These are phyloP conservation scores for Prunus padus DNA, from an alignment of 306 rosid species.

Conservation along the genomic window DNA sequence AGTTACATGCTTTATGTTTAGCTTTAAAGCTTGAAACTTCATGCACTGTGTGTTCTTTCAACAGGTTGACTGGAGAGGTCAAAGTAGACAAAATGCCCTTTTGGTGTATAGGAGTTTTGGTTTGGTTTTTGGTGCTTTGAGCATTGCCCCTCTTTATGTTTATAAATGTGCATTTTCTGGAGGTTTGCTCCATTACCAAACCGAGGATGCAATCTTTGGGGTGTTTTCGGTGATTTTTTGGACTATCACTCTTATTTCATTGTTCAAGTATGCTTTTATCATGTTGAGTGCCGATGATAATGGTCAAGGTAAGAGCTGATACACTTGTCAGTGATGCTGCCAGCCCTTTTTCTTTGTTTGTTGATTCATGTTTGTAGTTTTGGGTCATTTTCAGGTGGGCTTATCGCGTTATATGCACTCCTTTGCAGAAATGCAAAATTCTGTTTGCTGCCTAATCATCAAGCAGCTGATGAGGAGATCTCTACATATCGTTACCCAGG, in stretches of 20 bases:
- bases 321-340: conserved; percentile 11
- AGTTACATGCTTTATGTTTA: neutral
- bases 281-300: conserved; percentile 62
- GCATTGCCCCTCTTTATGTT: conserved; percentile 77
- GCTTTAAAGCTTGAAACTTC: neutral
- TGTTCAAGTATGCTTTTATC: conserved; percentile 59
- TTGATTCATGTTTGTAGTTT: conserved; percentile 20
- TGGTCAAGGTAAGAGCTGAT: conserved; percentile 65
- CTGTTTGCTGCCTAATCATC: conserved; percentile 70
- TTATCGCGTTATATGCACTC: conserved; percentile 64
- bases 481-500: conserved; percentile 55
- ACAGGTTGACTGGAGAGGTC: conserved; percentile 55
- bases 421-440: conserved; percentile 78
- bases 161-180: conserved; percentile 63
- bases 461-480: conserved; percentile 86
- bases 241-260: conserved; percentile 60
- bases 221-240: conserved; percentile 75
- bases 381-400: conserved; percentile 66
- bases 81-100: conserved; percentile 33
- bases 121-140: conserved; percentile 61
- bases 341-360: neutral
- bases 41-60: conserved; percentile 9
- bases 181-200: conserved; percentile 42
- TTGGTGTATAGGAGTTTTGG: conserved; percentile 76
- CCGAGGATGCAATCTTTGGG: conserved; percentile 74